A percentile compares a stretch with the other conserved stretches of the same genome.
Conservation (phyloP, 2,329 filamentous ascomycete genomes). For the Claviceps arundinis region DNA sequence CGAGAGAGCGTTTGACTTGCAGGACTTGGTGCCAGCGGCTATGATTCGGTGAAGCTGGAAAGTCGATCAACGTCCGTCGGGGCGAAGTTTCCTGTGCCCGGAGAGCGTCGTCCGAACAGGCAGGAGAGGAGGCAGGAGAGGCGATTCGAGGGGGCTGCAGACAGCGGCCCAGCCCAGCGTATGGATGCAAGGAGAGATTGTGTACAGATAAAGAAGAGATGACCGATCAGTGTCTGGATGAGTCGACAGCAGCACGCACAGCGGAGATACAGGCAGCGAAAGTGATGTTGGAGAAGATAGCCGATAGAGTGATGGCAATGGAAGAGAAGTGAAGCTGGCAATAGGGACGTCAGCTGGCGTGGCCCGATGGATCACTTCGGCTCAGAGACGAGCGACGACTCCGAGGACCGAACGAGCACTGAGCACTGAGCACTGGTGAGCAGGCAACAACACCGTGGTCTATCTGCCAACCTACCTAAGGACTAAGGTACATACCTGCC, state of each 20-base stretch:
- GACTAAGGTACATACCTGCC: not conserved
- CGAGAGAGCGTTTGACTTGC: not conserved
- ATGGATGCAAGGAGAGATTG: conserved; percentile 3
- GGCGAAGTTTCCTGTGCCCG: not conserved
- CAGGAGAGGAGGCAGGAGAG: not conserved
- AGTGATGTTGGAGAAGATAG: conserved; percentile 1
- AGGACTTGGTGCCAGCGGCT: not conserved
- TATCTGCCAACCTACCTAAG: not conserved
- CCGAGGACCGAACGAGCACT: not conserved
- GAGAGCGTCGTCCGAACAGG: not conserved
- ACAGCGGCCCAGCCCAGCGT: not conserved
- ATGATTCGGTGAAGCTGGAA: not conserved
- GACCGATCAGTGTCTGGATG: not conserved
- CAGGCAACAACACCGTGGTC: not conserved
- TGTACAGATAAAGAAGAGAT: conserved; percentile 2
- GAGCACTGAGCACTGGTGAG: not conserved
- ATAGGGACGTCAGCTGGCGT: not conserved
- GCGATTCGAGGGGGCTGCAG: not conserved
- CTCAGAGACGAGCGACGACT: not conserved
- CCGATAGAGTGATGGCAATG: conserved; percentile 2
- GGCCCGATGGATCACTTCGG: not conserved
- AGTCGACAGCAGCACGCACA: conserved; percentile 3
- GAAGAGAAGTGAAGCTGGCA: not conserved
- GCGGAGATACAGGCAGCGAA: conserved; percentile 1
- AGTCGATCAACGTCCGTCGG: not conserved